These are phyloP conservation scores for Sporothrix luriei DNA, from an alignment of 2,329 filamentous ascomycete species.

Conservation along the genomic window DNA sequence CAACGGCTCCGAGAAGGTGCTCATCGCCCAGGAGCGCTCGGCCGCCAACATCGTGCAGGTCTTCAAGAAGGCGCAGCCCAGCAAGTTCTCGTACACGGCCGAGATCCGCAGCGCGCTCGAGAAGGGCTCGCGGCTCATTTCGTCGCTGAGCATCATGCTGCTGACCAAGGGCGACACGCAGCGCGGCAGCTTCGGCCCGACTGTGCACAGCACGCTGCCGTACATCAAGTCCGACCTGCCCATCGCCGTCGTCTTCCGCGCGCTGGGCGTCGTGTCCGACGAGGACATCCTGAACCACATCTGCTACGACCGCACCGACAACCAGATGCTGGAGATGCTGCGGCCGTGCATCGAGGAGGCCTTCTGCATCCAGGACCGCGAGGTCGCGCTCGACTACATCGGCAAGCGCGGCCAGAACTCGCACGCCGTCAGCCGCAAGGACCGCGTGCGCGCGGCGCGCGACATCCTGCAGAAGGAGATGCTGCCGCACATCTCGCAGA, in stretches of 20 bases:
- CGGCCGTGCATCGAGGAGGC: conserved; percentile 97
- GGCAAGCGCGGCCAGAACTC: conserved; percentile 78
- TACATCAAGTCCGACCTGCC: conserved; percentile 94
- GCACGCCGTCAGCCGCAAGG: conserved; percentile 75
- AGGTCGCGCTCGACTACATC: conserved; percentile 92
- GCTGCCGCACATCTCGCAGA: conserved; percentile 93
- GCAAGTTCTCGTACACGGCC: conserved; percentile 87
- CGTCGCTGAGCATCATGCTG: conserved; percentile 87
- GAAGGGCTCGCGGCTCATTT: conserved; percentile 92
- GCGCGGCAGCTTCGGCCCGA: conserved; percentile 81
- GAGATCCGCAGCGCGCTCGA: conserved; percentile 96
- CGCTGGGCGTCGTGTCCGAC: conserved; percentile 92
- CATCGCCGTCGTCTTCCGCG: conserved; percentile 93
- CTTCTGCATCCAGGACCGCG: conserved; percentile 92
- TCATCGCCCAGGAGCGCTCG: conserved; percentile 96
- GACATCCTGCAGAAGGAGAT: conserved; percentile 98
- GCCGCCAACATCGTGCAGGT: conserved; percentile 99
- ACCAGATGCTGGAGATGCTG: conserved; percentile 95
- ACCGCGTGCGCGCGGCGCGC: conserved; percentile 87
- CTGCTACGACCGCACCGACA: conserved; percentile 93
- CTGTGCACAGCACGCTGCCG: conserved; percentile 85
- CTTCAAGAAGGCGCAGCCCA: conserved; percentile 95
- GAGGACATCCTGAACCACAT: conserved; percentile 98
- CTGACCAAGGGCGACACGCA: conserved; percentile 79
- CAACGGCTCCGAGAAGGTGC: conserved; percentile 97